Conservation (phyloP, 768 basidiomycete species). For the Phaffia tasmanica region DNA sequence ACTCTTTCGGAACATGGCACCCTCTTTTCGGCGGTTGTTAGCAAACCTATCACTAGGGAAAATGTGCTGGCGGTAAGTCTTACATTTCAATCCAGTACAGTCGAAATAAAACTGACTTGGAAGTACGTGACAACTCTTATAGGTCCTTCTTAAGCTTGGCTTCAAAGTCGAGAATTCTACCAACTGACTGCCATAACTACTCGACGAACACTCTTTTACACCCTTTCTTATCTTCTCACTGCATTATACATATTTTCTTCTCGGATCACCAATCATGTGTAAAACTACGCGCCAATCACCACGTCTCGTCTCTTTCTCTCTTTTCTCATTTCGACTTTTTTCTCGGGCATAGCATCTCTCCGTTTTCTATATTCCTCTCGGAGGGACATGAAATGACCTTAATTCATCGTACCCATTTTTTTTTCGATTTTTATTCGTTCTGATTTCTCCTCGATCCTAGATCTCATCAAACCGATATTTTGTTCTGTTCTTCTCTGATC, state of each 20-base stretch:
- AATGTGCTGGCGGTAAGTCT: constrained; percentile 52
- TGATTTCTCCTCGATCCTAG: neutral
- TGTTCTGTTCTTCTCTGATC: neutral
- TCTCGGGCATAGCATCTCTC: neutral
- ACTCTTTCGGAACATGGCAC: constrained; percentile 31
- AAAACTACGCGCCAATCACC: neutral
- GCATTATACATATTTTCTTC: neutral
- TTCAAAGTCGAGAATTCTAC: constrained; percentile 20
- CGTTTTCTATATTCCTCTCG: no score
- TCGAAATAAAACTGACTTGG: no score
- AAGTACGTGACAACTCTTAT: no score
- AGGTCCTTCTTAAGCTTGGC: constrained; percentile 21
- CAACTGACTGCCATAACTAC: neutral
- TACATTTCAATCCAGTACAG: no score
- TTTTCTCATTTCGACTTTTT: neutral
- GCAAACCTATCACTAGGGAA: constrained; percentile 80
- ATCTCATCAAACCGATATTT: neutral
- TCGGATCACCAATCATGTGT: neutral
- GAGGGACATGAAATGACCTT: neutral
- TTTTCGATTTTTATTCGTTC: neutral
- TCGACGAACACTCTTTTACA: no score
- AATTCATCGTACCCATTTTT: neutral
- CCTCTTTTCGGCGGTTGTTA: constrained; percentile 45
- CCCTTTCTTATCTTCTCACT: neutral
- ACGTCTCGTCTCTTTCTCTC: neutral